Evolutionary conservation across 805 yeast species (phyloP).

Genomic region (Kluyveromyces starmeri): DNA sequence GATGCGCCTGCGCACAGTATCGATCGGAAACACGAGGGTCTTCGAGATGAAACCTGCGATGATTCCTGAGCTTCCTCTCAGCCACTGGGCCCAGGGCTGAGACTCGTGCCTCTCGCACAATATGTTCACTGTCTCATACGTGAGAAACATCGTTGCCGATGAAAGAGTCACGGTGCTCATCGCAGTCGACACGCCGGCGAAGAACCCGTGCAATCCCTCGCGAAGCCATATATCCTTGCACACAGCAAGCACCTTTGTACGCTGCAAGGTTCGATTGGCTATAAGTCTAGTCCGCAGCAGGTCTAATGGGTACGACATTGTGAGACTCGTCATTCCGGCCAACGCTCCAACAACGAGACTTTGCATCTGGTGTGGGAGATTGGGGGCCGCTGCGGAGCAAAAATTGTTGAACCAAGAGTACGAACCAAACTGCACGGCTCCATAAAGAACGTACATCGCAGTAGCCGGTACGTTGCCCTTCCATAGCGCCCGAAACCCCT

Average conservation of each 20-base stretch:
- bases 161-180: conserved; percentile 57
- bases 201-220: conserved; percentile 41
- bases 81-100: conserved; percentile 13
- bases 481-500: conserved; percentile 80
- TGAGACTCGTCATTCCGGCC: conserved; percentile 70
- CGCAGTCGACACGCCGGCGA: conserved; percentile 41
- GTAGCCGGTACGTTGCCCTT: conserved; percentile 94
- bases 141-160: conserved; percentile 67
- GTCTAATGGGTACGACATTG: conserved; percentile 81
- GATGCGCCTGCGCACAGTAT: conserved; percentile 66
- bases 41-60: conserved; percentile 73
- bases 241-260: conserved; percentile 18
- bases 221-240: conserved; percentile 26
- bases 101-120: conserved; percentile 32
- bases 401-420: conserved; percentile 48
- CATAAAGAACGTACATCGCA: conserved; percentile 73
- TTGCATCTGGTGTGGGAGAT: conserved; percentile 23
- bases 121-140: conserved; percentile 40
- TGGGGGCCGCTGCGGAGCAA: conserved; percentile 11
- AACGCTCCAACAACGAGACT: conserved; percentile 57
- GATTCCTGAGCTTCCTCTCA: conserved; percentile 56
- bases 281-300: conserved; percentile 80
- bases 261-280: conserved; percentile 39
- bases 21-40: conserved; percentile 73
- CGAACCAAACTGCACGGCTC: conserved; percentile 74